Evolutionary conservation across 352 stramenopile species (phyloP), one percentile per base, ranked within the genome.

Genomic region (Elongisporangium undulatum): DNA sequence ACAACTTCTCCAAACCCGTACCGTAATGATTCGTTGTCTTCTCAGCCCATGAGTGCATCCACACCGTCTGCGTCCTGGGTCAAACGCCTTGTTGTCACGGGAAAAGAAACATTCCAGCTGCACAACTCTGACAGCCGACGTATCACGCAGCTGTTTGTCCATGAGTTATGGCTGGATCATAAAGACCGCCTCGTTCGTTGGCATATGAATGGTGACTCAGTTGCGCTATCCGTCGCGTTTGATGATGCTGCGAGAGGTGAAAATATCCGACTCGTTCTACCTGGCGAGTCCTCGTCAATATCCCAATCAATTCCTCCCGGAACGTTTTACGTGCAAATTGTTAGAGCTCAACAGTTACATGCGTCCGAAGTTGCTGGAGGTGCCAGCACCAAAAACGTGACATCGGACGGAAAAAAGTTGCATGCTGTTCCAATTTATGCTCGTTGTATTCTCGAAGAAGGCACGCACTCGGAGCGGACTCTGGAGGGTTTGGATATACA

Each of bases 151-250:
- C 68, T 94, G 22, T 94, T 94, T 61, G 85, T 94, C 9, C 85
- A 94, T 53, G 85, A 94, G 49, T 53, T 94, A 3, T 94, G 85
- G 85, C 63, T 94, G 22, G 85, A 94, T 61, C 85, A 91, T 63
- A 94, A 94, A 58, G 72, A 90, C 34, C 77, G 85, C 7, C 68
- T 94, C 39, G 85, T 94, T 41, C 82, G 85, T 9, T 94, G 85
- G 85, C 85, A 94, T 66, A 71, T 94, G 51, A 94, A 92, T 45
- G 85, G 85, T 49, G 85, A 94, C 29, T 80, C 85, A 0, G 85
- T 94, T 5, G 85, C 82, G 9, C 71, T 94, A 6, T 94, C 85
- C 0, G 82, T 94, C 55, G 81, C 85, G 15, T 94, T 94, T 56
- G 85, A 94, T 41, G 77, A 83, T 38, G 74, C 71, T 0, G 55